Evolutionary conservation across 805 yeast species (phyloP).

Genomic region (Huiozyma sinensis): DNA sequence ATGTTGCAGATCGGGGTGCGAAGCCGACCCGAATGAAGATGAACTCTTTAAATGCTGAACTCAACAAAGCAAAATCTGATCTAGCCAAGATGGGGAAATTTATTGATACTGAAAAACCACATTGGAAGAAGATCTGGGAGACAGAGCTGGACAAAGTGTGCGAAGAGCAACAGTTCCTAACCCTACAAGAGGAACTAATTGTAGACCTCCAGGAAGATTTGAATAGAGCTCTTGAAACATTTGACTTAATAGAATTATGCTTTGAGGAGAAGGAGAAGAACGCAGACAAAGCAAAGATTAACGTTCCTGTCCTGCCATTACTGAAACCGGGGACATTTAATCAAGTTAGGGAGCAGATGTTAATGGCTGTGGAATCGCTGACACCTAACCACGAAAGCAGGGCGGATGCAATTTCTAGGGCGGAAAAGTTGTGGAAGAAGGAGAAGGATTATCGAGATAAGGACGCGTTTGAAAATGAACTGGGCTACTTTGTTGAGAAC

Average conservation of each 20-base stretch:
- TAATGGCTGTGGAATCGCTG: conserved; percentile 68
- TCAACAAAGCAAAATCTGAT: conserved; percentile 43
- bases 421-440: conserved; percentile 68
- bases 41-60: conserved; percentile 52
- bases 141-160: conserved; percentile 79
- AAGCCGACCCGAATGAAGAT: conserved; percentile 69
- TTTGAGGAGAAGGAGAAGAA: conserved; percentile 65
- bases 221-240: conserved; percentile 70
- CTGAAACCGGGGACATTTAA: conserved; percentile 56
- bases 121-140: conserved; percentile 91
- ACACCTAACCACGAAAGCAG: conserved; percentile 78
- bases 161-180: conserved; percentile 88
- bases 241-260: conserved; percentile 68
- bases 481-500: conserved; percentile 75
- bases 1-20: conserved; percentile 85
- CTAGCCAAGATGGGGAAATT: conserved; percentile 48
- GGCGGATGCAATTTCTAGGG: conserved; percentile 78
- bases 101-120: conserved; percentile 60
- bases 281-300: conserved; percentile 31
- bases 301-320: conserved; percentile 32
- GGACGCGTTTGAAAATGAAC: conserved; percentile 73
- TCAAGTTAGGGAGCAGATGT: conserved; percentile 61
- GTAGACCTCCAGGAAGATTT: conserved; percentile 74
- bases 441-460: conserved; percentile 48
- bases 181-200: conserved; percentile 78